phyloP scores from a whole-genome alignment of 2,329 filamentous ascomycete genomes.

The Scedosporium apiospermum region DNA sequence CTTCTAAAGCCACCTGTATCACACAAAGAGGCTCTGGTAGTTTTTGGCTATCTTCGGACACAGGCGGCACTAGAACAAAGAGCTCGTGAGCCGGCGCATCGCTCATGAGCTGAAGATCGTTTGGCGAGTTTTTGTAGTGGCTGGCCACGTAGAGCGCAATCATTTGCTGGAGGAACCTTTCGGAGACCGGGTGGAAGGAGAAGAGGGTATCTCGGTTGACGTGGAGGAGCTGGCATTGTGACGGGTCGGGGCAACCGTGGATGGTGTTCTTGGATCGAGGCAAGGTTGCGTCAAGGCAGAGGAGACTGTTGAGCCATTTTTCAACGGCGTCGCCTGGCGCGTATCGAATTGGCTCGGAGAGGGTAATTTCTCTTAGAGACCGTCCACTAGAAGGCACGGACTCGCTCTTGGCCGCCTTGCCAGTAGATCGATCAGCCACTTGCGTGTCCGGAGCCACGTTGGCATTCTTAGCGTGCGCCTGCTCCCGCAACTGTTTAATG shows the following conservation, averaged over 20 bases:
- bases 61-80: conserved; percentile 84
- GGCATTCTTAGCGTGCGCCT: conserved; percentile 56
- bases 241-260: conserved; percentile 78
- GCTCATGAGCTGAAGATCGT: conserved; percentile 97
- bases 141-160: conserved; percentile 94
- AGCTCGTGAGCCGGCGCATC: conserved; percentile 95
- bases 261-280: conserved; percentile 69
- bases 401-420: conserved; percentile 58
- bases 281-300: conserved; percentile 88
- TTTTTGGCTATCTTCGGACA: conserved; percentile 64
- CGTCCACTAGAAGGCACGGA: conserved; percentile 55
- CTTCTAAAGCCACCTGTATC: conserved; percentile 88
- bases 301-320: conserved; percentile 88
- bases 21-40: conserved; percentile 92
- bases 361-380: conserved; percentile 80
- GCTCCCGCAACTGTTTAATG: conserved; percentile 92
- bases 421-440: conserved; percentile 70
- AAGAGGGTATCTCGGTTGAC: conserved; percentile 97
- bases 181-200: conserved; percentile 93
- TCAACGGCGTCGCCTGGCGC: conserved; percentile 84
- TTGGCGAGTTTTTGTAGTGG: conserved; percentile 96
- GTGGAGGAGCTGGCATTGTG: conserved; percentile 81
- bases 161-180: conserved; percentile 97
- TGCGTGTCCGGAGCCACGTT: conserved; percentile 49
- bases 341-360: conserved; percentile 92